Evolutionary conservation across 768 basidiomycete species (phyloP).

Genomic region (Boletus insuetus): DNA sequence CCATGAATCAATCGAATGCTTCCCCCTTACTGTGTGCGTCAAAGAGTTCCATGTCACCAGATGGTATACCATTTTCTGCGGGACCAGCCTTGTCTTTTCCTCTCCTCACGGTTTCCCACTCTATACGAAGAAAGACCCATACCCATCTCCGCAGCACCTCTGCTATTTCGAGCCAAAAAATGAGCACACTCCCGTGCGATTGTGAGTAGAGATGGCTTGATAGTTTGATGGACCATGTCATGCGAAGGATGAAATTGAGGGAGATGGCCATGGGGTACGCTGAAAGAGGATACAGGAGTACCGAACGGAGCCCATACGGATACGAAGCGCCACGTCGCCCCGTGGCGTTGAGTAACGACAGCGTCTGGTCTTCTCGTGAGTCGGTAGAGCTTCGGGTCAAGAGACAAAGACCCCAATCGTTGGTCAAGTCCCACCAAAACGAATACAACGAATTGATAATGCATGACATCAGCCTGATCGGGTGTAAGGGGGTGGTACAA

Average conservation of each 20-base stretch:
- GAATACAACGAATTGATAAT: slow-evolving; percentile 89
- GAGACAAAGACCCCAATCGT: slow-evolving; percentile 93
- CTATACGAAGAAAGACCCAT: slow-evolving; percentile 96
- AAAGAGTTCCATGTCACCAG: slow-evolving; percentile 15
- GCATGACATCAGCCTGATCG: slow-evolving; percentile 74
- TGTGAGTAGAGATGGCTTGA: slow-evolving; percentile 80
- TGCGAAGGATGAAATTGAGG: slow-evolving; percentile 82
- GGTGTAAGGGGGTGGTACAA: slow-evolving; percentile 1
- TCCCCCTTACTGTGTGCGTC: slow-evolving; percentile 12
- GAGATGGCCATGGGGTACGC: slow-evolving; percentile 81
- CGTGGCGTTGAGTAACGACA: slow-evolving; percentile 19
- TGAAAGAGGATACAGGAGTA: slow-evolving; percentile 75
- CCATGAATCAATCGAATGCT: slow-evolving; percentile 15
- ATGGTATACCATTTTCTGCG: slow-evolving; percentile 1
- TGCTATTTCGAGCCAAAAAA: slow-evolving; percentile 88
- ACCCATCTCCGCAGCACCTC: slow-evolving; percentile 92
- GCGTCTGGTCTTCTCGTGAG: slow-evolving; percentile 19
- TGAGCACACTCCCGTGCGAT: slow-evolving; percentile 74
- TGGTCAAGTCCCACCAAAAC: slow-evolving; percentile 99
- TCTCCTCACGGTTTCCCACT: slow-evolving; percentile 89
- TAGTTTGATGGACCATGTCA: slow-evolving; percentile 93
- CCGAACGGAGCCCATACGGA: slow-evolving; percentile 72
- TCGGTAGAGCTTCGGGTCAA: slow-evolving; percentile 41
- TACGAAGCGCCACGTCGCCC: slow-evolving; percentile 30
- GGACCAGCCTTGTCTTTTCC: slow-evolving; percentile 18